Percentiles rank a stretch among this genome's conserved stretches.
phyloP scores from a whole-genome alignment of 164 flowering plant species.

The Nymphaea thermarum region DNA sequence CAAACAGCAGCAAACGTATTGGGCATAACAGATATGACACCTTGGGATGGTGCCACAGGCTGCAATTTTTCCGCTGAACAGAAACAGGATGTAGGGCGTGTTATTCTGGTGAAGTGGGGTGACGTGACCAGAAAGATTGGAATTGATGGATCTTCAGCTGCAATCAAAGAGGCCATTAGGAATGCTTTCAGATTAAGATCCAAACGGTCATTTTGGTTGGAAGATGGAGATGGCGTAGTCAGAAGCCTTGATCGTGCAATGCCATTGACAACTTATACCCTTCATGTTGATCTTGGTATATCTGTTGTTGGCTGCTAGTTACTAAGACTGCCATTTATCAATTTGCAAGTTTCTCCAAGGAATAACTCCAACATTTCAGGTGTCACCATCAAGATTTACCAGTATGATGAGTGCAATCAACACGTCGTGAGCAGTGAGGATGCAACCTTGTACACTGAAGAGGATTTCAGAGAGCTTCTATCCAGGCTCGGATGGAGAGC shows the following conservation, averaged over 20 bases:
- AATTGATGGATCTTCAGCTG: constrained; percentile 26
- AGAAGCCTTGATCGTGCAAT: constrained; percentile 27
- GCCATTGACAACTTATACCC: constrained; percentile 22
- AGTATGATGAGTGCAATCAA: constrained; percentile 4
- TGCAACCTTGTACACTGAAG: constrained; percentile 10
- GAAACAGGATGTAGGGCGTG: constrained; percentile 5
- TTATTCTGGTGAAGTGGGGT: constrained; percentile 20
- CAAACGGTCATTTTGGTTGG: constrained; percentile 26
- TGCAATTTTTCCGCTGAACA: not conserved
- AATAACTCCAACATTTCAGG: constrained; percentile 4
- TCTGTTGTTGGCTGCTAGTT: not conserved
- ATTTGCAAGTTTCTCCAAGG: not conserved
- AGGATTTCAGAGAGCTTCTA: constrained; percentile 8
- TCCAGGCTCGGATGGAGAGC: constrained; percentile 9
- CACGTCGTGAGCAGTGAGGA: constrained; percentile 6
- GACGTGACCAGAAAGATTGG: constrained; percentile 22
- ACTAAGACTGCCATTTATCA: not conserved
- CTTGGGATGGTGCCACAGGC: constrained; percentile 7
- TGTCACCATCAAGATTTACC: constrained; percentile 11
- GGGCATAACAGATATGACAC: constrained; percentile 5
- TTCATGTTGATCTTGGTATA: constrained; percentile 23
- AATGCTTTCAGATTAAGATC: constrained; percentile 23
- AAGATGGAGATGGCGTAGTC: constrained; percentile 26
- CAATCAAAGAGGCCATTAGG: constrained; percentile 24
- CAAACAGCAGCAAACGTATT: not conserved